phyloP scores from a whole-genome alignment of 1,284 basidiomycete species.

The Cryptococcus hybrid region DNA sequence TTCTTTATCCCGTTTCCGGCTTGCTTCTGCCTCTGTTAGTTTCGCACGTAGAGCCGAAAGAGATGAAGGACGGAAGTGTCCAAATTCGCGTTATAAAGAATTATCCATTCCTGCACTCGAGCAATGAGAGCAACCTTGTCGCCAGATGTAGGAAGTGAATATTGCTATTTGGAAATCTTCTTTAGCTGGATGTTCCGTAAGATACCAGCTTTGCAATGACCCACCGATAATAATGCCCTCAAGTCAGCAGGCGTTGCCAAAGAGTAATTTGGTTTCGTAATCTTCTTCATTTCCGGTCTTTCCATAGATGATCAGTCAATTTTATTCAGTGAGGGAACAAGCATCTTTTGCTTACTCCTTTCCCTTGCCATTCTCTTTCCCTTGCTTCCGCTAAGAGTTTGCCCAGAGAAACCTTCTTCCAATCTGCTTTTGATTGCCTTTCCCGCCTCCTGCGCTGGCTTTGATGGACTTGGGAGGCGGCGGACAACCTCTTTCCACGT shows the following conservation, averaged over 20 bases:
- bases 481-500: constrained; percentile 47
- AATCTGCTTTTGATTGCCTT: constrained; percentile 41
- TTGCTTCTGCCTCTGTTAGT: constrained; percentile 31
- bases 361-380: constrained; percentile 11
- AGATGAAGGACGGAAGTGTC: constrained; percentile 45
- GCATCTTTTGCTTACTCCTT: neutral
- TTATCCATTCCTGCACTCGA: constrained; percentile 47
- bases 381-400: constrained; percentile 18
- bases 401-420: constrained; percentile 46
- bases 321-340: neutral
- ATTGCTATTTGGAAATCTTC: constrained; percentile 17
- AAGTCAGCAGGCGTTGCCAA: constrained; percentile 40
- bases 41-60: constrained; percentile 37
- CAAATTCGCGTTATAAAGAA: constrained; percentile 48
- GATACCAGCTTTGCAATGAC: constrained; percentile 2
- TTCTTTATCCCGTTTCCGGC: constrained; percentile 38
- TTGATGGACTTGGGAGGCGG: constrained; percentile 21
- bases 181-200: neutral
- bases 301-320: neutral
- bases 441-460: constrained; percentile 7
- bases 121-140: constrained; percentile 35
- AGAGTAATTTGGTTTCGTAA: constrained; percentile 48
- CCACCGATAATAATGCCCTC: constrained; percentile 27
- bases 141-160: constrained; percentile 39
- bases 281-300: constrained; percentile 37